A percentile compares a stretch with the other conserved stretches of the same genome.
Evolutionary conservation across 371 early-diverging fungal genomes (phyloP).

Genomic region (Coemansia sp.): DNA sequence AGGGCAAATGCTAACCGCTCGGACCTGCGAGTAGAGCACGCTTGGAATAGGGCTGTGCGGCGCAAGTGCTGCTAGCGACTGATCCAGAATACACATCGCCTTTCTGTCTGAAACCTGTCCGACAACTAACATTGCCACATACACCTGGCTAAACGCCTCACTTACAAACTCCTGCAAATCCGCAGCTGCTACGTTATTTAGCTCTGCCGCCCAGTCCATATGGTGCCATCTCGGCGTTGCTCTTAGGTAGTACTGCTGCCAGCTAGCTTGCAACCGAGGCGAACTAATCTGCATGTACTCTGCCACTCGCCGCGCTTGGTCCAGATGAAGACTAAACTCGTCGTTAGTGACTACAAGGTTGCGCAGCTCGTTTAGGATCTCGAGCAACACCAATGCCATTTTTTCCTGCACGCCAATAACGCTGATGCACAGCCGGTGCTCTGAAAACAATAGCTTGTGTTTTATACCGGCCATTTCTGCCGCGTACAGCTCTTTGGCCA

Average conservation of each 20-base stretch:
- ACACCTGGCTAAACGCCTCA: not conserved
- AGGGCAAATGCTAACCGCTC: constrained; percentile 1
- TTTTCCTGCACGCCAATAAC: not conserved
- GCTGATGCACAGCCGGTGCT: constrained; percentile 1
- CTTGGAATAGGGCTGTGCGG: constrained; percentile 3
- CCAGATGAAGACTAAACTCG: not conserved
- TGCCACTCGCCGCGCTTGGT: no score
- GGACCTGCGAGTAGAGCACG: not conserved
- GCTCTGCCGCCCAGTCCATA: not conserved
- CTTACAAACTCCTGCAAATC: not conserved
- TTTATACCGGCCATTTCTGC: not conserved
- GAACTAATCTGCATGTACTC: not conserved
- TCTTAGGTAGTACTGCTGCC: constrained; percentile 5
- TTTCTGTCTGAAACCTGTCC: not conserved
- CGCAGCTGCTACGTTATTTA: not conserved
- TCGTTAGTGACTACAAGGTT: not conserved
- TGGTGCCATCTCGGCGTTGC: not conserved
- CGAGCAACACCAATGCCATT: not conserved
- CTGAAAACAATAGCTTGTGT: not conserved
- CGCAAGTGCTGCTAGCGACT: not conserved
- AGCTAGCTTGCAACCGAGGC: not conserved
- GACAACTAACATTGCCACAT: not conserved
- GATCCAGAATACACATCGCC: not conserved
- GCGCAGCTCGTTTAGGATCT: not conserved
- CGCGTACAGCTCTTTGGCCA: not conserved